Percentiles rank a stretch among this genome's conserved stretches.
Evolutionary conservation across 257 asterid species (phyloP).

Genomic region (Solanum medicagineum): DNA sequence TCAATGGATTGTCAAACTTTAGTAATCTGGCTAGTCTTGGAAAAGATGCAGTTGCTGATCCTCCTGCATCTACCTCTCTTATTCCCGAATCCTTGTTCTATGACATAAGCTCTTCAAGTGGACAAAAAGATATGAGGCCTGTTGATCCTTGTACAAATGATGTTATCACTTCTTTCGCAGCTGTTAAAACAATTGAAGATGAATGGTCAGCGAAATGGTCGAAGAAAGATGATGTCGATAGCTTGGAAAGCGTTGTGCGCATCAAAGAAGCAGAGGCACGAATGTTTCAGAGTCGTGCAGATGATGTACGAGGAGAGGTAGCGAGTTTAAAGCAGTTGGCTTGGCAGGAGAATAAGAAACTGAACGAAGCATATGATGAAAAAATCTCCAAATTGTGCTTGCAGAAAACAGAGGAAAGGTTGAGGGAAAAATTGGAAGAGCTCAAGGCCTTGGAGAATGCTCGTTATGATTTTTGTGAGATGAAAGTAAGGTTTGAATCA

Average conservation of each 20-base stretch:
- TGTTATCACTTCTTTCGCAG: constrained; percentile 16
- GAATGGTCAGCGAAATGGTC: constrained; percentile 75
- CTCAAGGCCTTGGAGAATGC: constrained; percentile 60
- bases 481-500: constrained; percentile 84
- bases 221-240: constrained; percentile 53
- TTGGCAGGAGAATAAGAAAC: constrained; percentile 38
- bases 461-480: constrained; percentile 64
- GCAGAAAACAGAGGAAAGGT: constrained; percentile 67
- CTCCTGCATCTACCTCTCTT: constrained; percentile 23
- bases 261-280: constrained; percentile 81
- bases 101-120: constrained; percentile 4
- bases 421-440: constrained; percentile 55
- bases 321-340: constrained; percentile 45
- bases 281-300: constrained; percentile 78
- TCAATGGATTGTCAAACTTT: constrained; percentile 34
- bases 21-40: background rate
- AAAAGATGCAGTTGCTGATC: constrained; percentile 24
- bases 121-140: constrained; percentile 14
- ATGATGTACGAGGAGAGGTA: constrained; percentile 65
- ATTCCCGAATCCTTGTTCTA: constrained; percentile 34
- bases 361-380: constrained; percentile 60
- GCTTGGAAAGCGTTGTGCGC: constrained; percentile 62
- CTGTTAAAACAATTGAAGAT: constrained; percentile 44
- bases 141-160: constrained; percentile 25
- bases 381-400: constrained; percentile 45